Evolutionary conservation across 2,329 filamentous ascomycete genomes (phyloP), one percentile per base, ranked within the genome.

Genomic region (Tympanopsis confertula): DNA sequence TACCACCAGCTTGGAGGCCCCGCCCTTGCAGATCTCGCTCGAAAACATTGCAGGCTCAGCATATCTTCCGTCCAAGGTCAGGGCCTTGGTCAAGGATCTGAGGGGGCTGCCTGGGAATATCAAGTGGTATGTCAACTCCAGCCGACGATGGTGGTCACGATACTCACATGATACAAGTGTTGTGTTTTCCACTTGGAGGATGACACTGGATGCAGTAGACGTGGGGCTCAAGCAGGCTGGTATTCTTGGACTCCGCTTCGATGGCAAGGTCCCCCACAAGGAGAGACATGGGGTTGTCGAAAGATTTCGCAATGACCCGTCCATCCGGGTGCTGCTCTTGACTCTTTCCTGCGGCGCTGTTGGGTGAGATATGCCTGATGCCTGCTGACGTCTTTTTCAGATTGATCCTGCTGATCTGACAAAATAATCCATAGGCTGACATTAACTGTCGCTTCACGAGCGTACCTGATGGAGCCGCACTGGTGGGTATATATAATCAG

Each of bases 261-360:
- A 74, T 39, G 68, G 68, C 2, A 64, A 59, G 20, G 56, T 66
- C 0, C 54, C 56, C 0, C 59, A 61, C 10, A 58, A 53, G 1
- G 58, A 67, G 1, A 51, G 69, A 3, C 56, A 63, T 4, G 33
- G 42, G 0, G 58, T 63, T 0, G 44, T 72, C 0, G 44, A 63
- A 0, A 48, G 39, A 4, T 71, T 73, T 44, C 52, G 53, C 1
- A 45, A 36, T 0, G 56, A 71, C 7, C 47, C 56, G 0, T 39
- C 24, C 0, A 45, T 66, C 3, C 49, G 52, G 0, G 61, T 72
- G 3, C 57, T 70, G 38, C 53, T 74, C 0, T 47, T 72, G 1
- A 70, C 68, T 1, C 48, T 72, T 1, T 61, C 62, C 0, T 74
- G 69, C 38, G 70, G 66, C 24, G 65, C 66, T n/a, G 62, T 65